Conservation (phyloP, 192 early-diverging fungal genomes). For the Chytriomyces hyalinus region DNA sequence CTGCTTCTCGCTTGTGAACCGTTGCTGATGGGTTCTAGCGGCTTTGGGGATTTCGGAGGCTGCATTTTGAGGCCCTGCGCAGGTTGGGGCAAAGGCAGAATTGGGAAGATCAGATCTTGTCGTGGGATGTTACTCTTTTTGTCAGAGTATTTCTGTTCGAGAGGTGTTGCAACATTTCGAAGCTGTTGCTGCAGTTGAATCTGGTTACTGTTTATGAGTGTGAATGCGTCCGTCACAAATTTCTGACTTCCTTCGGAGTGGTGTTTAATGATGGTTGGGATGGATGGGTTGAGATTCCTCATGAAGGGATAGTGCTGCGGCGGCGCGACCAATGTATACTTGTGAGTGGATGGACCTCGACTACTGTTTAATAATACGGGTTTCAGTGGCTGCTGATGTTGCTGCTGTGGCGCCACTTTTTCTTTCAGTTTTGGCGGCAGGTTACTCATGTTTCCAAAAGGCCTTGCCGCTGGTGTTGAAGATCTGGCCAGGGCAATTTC, state of each 20-base stretch:
- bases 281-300: conserved; percentile 23
- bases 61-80: neutral
- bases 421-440: neutral
- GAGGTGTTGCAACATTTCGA: neutral
- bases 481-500: neutral
- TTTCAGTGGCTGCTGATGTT: neutral
- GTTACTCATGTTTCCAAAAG: neutral
- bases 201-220: conserved; percentile 2
- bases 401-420: neutral
- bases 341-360: neutral
- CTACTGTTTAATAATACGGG: neutral
- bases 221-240: conserved; percentile 13
- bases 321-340: neutral
- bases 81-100: neutral
- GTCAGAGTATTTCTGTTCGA: conserved; percentile 4
- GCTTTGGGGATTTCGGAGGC: neutral
- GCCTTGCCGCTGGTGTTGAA: neutral
- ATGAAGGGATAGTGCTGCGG: conserved; percentile 28
- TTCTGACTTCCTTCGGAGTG: conserved; percentile 4
- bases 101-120: neutral
- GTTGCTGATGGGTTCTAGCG: neutral
- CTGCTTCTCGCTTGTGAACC: neutral
- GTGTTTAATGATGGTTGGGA: conserved; percentile 18
- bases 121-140: neutral
- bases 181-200: neutral